These are phyloP conservation scores for Sorghum bicolor DNA, from an alignment of 176 grass and related monocot species.

Conservation along the genomic window Sorghum_bicolor_NCBIv3 NC_012871.2:71681501-71682000, in stretches of 20 bases:
- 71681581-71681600: background rate
- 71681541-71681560: background rate
- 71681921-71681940: background rate
- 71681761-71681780: constrained; percentile 79
- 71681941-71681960: background rate
- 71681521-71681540: background rate
- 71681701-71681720: constrained; percentile 89
- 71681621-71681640: background rate
- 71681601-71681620: background rate
- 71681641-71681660: background rate
- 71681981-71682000: background rate
- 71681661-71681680: constrained; percentile 28
- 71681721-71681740: constrained; percentile 96
- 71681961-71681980: background rate
- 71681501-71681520: background rate
- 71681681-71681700: constrained; percentile 89
- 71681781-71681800: constrained; percentile 96
- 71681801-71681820: constrained; percentile 57
- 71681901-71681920: background rate
- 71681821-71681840: background rate
- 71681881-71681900: background rate
- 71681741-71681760: constrained; percentile 90
- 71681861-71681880: background rate
- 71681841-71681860: background rate
- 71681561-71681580: background rate